A percentile compares a stretch with the other conserved stretches of the same genome.
phyloP scores from a whole-genome alignment of 305 asterid species.

The Fraxinus velutina region DNA sequence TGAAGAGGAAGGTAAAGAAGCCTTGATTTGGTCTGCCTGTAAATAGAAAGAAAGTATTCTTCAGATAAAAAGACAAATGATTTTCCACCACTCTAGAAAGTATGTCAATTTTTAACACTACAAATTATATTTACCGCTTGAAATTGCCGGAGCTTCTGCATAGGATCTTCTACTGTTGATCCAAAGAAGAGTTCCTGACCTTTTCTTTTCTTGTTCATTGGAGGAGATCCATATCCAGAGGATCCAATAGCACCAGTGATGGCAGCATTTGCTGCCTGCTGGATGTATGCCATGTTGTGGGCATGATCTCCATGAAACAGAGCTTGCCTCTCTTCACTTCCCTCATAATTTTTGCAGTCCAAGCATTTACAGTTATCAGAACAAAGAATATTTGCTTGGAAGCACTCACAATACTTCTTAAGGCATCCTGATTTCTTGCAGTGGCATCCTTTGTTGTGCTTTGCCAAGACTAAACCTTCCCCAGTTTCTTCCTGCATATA shows the following conservation, averaged over 20 bases:
- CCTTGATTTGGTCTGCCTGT: conserved; percentile 65
- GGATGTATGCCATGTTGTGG: conserved; percentile 26
- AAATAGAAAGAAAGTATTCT: neutral
- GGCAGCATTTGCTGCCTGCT: conserved; percentile 37
- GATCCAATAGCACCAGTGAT: conserved; percentile 35
- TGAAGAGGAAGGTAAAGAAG: conserved; percentile 53
- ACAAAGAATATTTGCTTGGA: conserved; percentile 29
- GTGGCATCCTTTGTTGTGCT: conserved; percentile 35
- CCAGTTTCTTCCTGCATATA: conserved; percentile 15
- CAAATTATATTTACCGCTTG: neutral
- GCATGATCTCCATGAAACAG: conserved; percentile 28
- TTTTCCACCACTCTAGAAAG: neutral
- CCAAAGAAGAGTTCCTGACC: conserved; percentile 18
- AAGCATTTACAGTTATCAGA: conserved; percentile 28
- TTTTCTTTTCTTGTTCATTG: conserved; percentile 27
- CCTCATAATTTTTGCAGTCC: conserved; percentile 33
- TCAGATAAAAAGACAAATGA: conserved; percentile 7
- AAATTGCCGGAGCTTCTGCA: conserved; percentile 13
- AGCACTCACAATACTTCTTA: conserved; percentile 38
- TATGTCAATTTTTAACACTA: neutral
- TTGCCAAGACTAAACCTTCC: conserved; percentile 9
- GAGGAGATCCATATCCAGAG: conserved; percentile 30
- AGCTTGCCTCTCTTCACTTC: conserved; percentile 35
- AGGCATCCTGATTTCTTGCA: conserved; percentile 37
- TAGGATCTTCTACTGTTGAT: conserved; percentile 16